A percentile compares a stretch with the other conserved stretches of the same genome.
phyloP scores from a whole-genome alignment of 805 yeast species.

The Clavispora asparagi region DNA sequence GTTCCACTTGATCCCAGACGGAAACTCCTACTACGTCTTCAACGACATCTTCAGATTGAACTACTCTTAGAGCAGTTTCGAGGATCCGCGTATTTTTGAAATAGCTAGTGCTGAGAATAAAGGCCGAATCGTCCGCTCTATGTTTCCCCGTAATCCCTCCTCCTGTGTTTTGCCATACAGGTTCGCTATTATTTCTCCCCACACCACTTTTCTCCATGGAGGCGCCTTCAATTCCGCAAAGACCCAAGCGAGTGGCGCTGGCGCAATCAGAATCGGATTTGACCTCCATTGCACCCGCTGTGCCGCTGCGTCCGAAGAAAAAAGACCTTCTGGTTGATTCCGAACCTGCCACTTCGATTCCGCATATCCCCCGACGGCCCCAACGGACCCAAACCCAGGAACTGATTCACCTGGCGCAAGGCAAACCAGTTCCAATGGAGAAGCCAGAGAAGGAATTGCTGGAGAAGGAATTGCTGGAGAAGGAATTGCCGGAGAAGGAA shows the following conservation, averaged over 20 bases:
- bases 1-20: slow-evolving; percentile 94
- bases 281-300: neutral
- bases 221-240: neutral
- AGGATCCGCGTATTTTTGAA: neutral
- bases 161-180: neutral
- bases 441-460: too few species aligned
- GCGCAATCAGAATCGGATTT: neutral
- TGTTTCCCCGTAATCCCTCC: neutral
- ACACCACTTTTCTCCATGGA: neutral
- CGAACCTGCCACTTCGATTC: neutral
- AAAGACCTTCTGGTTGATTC: neutral
- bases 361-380: neutral
- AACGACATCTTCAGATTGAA: slow-evolving; percentile 96
- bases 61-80: slow-evolving; percentile 47
- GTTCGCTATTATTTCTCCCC: neutral
- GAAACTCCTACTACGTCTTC: slow-evolving; percentile 84
- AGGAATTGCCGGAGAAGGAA: too few species aligned
- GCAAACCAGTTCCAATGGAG: too few species aligned
- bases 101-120: neutral
- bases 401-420: too few species aligned
- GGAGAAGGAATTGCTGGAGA: too few species aligned
- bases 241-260: neutral
- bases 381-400: neutral
- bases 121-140: neutral
- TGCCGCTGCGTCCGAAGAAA: slow-evolving; percentile 4